Base-by-base conservation (phyloP, 441 rosid genomes). In the Pelargonium cotyledonis region DNA sequence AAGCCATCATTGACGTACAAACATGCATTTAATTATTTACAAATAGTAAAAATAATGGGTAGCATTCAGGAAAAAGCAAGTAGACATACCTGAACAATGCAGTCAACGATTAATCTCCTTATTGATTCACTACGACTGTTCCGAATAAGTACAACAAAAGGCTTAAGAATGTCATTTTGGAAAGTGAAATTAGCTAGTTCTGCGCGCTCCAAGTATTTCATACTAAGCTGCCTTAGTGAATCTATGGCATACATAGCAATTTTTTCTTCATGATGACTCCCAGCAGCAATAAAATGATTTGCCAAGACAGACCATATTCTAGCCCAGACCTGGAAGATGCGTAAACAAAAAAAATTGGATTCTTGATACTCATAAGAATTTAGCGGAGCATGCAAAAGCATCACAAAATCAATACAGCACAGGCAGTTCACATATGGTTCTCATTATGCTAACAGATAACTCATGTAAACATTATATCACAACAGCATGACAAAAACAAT, bases 191-290 rank as follows among this genome's bases (percentile, higher is more conserved):
- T 92, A 76, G 98, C 77, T 67, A 95, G 93, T 79, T 95, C 99
- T 67, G 96, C 91, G 51, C 96, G 96, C 80, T 91, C 99, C 88
- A 95, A 77, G 78, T 95, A 95, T 81, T 95, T 95, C 94, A 95
- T 86, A 46, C 96, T 92, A 63, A 95, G 97, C 89, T 95, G 99
- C 81, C 98, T 84, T 55, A 95, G 86, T 77, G 99, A 95, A 89
- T 95, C 99, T 79, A 95, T 92, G 68, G 99, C 93, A 80, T 95
- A 92, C 99, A 90, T 92, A 8, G 98, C 94, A 84, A 95, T 88
- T 86, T 95, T 92, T 85, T 92, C 94, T 78, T 95, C 99, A 66
- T 70, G 92, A 80, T 95, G 98, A 81, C 98, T 92, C 71, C 99
- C 99, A 66, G 99, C 99, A 78, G 93, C 78, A 77, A 95, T 92